Evolutionary conservation across 2,329 filamentous ascomycete species (phyloP), one percentile per base, ranked within the genome.

Genomic region (Pyrenochaeta sp.): DNA sequence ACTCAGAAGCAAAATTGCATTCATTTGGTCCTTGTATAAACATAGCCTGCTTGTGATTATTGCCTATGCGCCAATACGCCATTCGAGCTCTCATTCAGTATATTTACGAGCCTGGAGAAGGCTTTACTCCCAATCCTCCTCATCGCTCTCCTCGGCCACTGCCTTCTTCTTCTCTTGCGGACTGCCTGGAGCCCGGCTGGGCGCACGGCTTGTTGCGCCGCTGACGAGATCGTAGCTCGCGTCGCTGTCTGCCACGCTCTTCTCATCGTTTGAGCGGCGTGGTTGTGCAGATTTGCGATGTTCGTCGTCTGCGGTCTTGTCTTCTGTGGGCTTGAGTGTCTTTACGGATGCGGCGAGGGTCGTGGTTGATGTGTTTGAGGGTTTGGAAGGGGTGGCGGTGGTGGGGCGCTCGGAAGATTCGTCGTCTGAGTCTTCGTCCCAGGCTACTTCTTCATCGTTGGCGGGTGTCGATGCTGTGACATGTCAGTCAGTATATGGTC

Each of bases 161-260:
- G 68, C 64, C 39, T 73, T 69, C 45, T 76, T 81, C 65, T 80
- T 79, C 2, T 74, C 78, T 51, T 85, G 83, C 67, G 86, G 86
- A 54, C 84, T 87, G 4, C 85, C 83, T 1, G 92, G 90, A 14
- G 47, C 47, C 11, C 39, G 40, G 27, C 47, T 49, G 1, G 56
- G 41, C 15, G 92, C 89, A 61, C 90, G 90, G 74, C 91, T 97
- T 40, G 87, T 82, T 5, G 89, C 88, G 7, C 90, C 90, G 40
- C 79, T 81, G 3, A 99, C 92, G 30, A 99, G 84, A 74, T 99
- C 95, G 75, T 99, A 99, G 78, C 92, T 97, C 15, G 91, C 91
- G 67, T 99, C 95, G 73, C 94, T 97, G 68, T 95, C 95, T 7
- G 92, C 87, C 64, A 95, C 90, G 21, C 91, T 96, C 74, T 94